A percentile compares a stretch with the other conserved stretches of the same genome.
Evolutionary conservation across 1,139 yeast species (phyloP).

Genomic region (Tardiomyces blankii): DNA sequence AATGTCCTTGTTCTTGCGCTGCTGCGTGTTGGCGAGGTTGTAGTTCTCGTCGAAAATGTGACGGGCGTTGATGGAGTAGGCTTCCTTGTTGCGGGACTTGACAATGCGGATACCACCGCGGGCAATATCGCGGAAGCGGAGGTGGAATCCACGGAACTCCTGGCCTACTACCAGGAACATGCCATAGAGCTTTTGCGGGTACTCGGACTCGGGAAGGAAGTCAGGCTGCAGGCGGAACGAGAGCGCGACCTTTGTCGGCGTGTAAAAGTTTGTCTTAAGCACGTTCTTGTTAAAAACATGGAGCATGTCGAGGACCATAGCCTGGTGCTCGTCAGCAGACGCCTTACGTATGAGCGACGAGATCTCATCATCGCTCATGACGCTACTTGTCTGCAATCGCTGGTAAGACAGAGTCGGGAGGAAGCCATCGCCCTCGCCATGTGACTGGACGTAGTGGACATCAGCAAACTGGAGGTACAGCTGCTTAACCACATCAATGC

Average conservation of each 20-base stretch:
- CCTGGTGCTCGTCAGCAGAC: constrained; percentile 72
- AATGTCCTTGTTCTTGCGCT: constrained; percentile 92
- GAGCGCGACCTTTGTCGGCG: constrained; percentile 89
- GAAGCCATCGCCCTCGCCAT: constrained; percentile 40
- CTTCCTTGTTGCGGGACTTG: constrained; percentile 75
- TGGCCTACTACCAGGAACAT: constrained; percentile 94
- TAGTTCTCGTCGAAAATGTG: constrained; percentile 93
- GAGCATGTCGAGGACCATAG: constrained; percentile 71
- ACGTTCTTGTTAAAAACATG: constrained; percentile 77
- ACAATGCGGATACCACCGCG: constrained; percentile 98
- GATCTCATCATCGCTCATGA: constrained; percentile 66
- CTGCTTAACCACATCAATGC: constrained; percentile 66
- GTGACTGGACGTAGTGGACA: constrained; percentile 67
- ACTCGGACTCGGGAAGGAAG: constrained; percentile 74
- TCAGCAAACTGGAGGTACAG: constrained; percentile 90
- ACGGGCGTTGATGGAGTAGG: constrained; percentile 75
- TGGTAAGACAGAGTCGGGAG: constrained; percentile 78
- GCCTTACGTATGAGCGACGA: constrained; percentile 54
- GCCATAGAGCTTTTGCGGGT: constrained; percentile 88
- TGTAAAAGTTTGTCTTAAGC: constrained; percentile 87
- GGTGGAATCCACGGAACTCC: constrained; percentile 95
- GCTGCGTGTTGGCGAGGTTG: constrained; percentile 93
- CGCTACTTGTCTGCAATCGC: constrained; percentile 70
- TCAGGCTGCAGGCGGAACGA: constrained; percentile 85
- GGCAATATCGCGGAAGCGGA: constrained; percentile 93